These are phyloP conservation scores for Capronia coronata DNA, from an alignment of 2,329 filamentous ascomycete genomes.

Conservation along the genomic window DNA sequence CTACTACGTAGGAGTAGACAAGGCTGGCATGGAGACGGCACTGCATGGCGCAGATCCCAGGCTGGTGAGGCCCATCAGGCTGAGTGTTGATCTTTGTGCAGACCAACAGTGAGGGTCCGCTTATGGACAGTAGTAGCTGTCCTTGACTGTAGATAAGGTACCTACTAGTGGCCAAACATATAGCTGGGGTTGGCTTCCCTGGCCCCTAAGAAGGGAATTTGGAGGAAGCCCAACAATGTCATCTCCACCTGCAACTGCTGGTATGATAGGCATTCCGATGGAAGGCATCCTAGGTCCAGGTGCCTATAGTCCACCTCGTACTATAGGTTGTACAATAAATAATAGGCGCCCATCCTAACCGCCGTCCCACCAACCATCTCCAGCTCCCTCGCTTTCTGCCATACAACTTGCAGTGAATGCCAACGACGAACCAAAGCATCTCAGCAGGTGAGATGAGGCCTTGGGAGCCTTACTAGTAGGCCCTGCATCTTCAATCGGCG, in stretches of 20 bases:
- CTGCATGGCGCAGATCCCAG: background rate
- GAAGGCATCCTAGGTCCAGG: too few species aligned
- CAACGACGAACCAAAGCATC: constrained; percentile 18
- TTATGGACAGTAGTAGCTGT: too few species aligned
- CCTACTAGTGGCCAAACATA: too few species aligned
- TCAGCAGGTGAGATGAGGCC: constrained; percentile 14
- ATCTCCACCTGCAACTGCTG: too few species aligned
- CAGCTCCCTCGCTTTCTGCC: background rate
- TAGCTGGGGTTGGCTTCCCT: too few species aligned
- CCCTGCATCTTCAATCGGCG: constrained; percentile 13
- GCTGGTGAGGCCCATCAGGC: background rate
- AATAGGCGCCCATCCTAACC: constrained; percentile 19
- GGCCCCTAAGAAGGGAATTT: too few species aligned
- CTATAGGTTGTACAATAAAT: too few species aligned
- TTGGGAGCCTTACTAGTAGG: too few species aligned
- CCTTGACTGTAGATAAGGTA: too few species aligned
- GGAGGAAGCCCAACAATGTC: too few species aligned
- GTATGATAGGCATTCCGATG: too few species aligned
- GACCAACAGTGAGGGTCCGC: background rate
- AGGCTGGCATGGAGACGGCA: background rate
- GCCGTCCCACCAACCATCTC: constrained; percentile 18
- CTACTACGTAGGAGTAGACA: background rate
- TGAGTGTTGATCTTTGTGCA: background rate
- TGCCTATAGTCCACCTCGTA: too few species aligned
- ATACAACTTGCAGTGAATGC: constrained; percentile 9